Percentiles rank a stretch among this genome's conserved stretches.
These are phyloP conservation scores for Cryptosporidium ubiquitum DNA, from an alignment of 169 alveolate genomes.

Conservation along the genomic window DNA sequence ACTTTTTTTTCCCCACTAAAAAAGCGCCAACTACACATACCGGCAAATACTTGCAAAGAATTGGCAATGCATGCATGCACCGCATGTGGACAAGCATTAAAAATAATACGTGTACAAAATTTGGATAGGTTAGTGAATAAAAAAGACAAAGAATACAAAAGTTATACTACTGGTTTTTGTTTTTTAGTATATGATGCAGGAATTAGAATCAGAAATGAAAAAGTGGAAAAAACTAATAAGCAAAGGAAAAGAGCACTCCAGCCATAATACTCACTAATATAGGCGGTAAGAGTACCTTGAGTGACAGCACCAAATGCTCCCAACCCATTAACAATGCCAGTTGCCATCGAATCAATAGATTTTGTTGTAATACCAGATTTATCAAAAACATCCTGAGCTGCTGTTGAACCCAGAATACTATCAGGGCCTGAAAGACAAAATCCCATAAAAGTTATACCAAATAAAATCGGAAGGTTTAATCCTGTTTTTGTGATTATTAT, in stretches of 20 bases:
- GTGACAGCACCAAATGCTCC: conserved; percentile 79
- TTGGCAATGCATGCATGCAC: conserved; percentile 10
- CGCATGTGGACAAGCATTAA: conserved; percentile 14
- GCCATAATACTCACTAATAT: conserved; percentile 76
- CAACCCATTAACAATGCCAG: conserved; percentile 78
- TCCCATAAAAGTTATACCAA: conserved; percentile 75
- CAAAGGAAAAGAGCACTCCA: conserved; percentile 78
- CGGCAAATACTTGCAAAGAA: background rate
- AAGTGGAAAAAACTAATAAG: conserved; percentile 44
- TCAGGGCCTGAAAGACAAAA: conserved; percentile 77
- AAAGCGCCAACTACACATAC: background rate
- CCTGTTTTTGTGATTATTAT: conserved; percentile 16
- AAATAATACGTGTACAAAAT: background rate
- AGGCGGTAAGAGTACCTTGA: conserved; percentile 79
- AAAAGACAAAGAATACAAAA: background rate
- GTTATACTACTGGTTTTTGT: background rate
- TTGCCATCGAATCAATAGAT: conserved; percentile 73
- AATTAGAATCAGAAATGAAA: conserved; percentile 57
- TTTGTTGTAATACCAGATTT: conserved; percentile 41
- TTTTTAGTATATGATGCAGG: conserved; percentile 68
- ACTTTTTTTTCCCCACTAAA: background rate
- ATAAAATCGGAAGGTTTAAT: conserved; percentile 12
- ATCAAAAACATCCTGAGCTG: conserved; percentile 75
- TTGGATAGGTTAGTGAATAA: background rate
- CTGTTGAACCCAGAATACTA: conserved; percentile 77